phyloP scores from a whole-genome alignment of 768 basidiomycete genomes.

The Flagelloscypha sp. region DNA sequence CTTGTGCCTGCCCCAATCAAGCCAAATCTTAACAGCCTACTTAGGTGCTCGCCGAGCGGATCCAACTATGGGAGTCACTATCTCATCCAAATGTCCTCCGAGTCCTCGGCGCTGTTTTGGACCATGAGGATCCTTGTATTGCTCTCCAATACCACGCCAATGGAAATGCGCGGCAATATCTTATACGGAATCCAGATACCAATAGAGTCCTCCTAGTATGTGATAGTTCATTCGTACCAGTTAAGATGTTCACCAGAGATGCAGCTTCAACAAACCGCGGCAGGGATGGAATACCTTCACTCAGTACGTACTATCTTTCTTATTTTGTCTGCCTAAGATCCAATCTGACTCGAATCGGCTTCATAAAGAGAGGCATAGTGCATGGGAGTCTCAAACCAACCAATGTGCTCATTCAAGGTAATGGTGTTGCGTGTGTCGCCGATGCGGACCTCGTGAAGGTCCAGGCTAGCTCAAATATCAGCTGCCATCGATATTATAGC shows the following conservation, averaged over 20 bases:
- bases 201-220: constrained; percentile 16
- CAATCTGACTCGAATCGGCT: neutral
- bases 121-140: constrained; percentile 16
- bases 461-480: constrained; percentile 11
- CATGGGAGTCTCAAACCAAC: constrained; percentile 18
- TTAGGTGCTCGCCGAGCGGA: constrained; percentile 13
- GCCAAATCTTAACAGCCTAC: neutral
- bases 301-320: constrained; percentile 8
- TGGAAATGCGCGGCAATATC: constrained; percentile 14
- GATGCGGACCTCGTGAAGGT: constrained; percentile 19
- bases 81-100: constrained; percentile 16
- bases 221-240: neutral
- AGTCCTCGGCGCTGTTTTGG: constrained; percentile 15
- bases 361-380: constrained; percentile 13
- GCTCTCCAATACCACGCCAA: constrained; percentile 13
- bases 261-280: constrained; percentile 15
- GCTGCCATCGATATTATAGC: constrained; percentile 18
- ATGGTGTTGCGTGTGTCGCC: constrained; percentile 13
- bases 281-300: constrained; percentile 21
- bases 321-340: neutral
- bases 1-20: neutral
- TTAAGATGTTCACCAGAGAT: neutral
- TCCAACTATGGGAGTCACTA: constrained; percentile 15
- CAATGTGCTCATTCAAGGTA: constrained; percentile 15
- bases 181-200: constrained; percentile 12